Percentiles rank a stretch among this genome's conserved stretches.
phyloP scores from a whole-genome alignment of 2,329 filamentous ascomycete species.

The Nigrospora oryzae region DNA sequence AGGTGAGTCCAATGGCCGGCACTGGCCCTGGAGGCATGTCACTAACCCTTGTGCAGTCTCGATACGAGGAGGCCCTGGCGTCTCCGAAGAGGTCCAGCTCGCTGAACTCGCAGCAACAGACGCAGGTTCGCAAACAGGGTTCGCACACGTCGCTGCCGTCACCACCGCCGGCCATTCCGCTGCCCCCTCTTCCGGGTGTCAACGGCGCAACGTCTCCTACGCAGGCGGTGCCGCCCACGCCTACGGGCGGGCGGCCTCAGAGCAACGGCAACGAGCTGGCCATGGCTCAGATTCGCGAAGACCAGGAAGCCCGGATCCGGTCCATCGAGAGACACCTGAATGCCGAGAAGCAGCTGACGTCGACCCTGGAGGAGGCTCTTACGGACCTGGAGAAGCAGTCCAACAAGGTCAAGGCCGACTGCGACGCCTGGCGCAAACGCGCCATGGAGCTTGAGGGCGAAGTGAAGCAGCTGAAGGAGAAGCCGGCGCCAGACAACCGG shows the following conservation, averaged over 20 bases:
- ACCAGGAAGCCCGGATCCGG: constrained; percentile 89
- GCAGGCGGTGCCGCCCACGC: constrained; percentile 34
- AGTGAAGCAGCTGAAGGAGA: constrained; percentile 56
- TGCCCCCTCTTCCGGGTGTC: constrained; percentile 74
- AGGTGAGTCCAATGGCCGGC: constrained; percentile 46
- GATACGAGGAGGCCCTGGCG: constrained; percentile 18
- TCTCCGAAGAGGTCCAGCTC: constrained; percentile 51
- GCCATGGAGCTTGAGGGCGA: constrained; percentile 66
- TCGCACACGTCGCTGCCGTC: constrained; percentile 82
- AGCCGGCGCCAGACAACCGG: constrained; percentile 44
- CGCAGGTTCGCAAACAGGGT: constrained; percentile 65
- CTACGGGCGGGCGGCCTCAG: constrained; percentile 56
- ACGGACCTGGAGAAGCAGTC: constrained; percentile 88
- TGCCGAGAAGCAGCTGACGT: constrained; percentile 92
- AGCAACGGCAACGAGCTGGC: constrained; percentile 84
- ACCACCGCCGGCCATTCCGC: constrained; percentile 89
- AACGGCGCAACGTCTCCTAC: constrained; percentile 39
- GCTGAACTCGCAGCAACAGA: constrained; percentile 41
- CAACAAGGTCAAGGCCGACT: constrained; percentile 84
- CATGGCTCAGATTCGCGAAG: constrained; percentile 76
- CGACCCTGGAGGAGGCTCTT: constrained; percentile 89
- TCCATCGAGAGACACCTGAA: constrained; percentile 95
- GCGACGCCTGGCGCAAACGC: constrained; percentile 85
- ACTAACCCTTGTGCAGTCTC: constrained; percentile 20
- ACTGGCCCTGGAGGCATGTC: neutral